Evolutionary conservation across 2,329 filamentous ascomycete species (phyloP), one percentile per base, ranked within the genome.

Genomic region (Nigrospora oryzae): DNA sequence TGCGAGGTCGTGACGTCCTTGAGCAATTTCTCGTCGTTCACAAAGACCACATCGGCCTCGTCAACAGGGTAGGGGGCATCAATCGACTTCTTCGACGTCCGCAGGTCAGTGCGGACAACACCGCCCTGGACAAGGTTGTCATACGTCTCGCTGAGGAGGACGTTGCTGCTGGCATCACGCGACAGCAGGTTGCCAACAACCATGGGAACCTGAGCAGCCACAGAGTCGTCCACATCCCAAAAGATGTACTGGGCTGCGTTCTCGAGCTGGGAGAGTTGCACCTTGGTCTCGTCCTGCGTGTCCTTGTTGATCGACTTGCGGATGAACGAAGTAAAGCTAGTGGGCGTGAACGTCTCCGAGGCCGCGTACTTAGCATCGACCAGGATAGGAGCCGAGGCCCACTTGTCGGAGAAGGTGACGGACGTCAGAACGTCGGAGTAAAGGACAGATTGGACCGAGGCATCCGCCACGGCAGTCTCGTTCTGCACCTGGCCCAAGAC

Each of bases 341-440:
- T 69, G 13, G 79, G 77, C 11, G 75, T 81, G 52, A 82, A 65
- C 7, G 66, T 59, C 49, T 80, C 71, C 13, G 75, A 70, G 43
- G 89, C 83, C 13, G 89, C 76, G 65, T 98, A 98, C 72, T 98
- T 98, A 67, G 93, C 72, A 57, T 98, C 93, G 19, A 83, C 69
- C 12, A 94, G 81, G 36, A 75, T 66, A 3, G 81, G 88, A 43
- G 75, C 67, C 42, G 76, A 66, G 43, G 77, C 68, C 63, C 81
- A 83, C 57, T 79, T 78, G 55, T 77, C 75, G 17, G 85, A 83
- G 64, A 97, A 95, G 34, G 86, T 81, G 43, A 95, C 73, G 16
- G 91, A 79, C 10, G 90, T 86, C 44, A 97, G 72, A 5, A 97
- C 88, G 63, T 98, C 93, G n/a, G 84, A 82, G 64, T 91, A 96